Conservation (phyloP, 2,329 filamentous ascomycete species). For the Diaporthe australafricana region DNA sequence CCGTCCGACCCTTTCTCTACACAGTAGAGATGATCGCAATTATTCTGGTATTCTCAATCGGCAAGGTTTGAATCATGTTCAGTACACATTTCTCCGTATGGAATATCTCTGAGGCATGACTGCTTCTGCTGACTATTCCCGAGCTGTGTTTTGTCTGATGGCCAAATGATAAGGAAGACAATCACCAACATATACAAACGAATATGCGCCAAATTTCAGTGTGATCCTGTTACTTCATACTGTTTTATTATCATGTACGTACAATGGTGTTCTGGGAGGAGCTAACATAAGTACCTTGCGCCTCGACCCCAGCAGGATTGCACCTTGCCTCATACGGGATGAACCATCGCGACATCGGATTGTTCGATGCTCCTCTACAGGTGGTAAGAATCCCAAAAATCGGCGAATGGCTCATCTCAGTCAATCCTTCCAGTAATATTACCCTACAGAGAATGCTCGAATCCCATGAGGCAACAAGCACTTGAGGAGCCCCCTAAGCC, state of each 20-base stretch:
- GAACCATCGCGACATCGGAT: neutral
- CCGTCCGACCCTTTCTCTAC: neutral
- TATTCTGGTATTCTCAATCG: neutral
- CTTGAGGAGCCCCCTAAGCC: neutral
- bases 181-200: no score
- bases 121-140: neutral
- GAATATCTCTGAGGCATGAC: neutral
- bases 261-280: neutral
- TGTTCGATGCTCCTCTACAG: neutral
- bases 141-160: no score
- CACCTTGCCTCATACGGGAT: neutral
- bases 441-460: neutral
- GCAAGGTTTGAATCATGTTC: neutral
- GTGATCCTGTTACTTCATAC: neutral
- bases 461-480: neutral
- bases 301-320: neutral
- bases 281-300: constrained; percentile 8
- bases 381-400: neutral
- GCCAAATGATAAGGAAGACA: no score
- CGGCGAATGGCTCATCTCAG: neutral
- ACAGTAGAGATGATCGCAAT: neutral
- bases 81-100: no score
- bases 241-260: neutral
- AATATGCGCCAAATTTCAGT: neutral
- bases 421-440: neutral